These are phyloP conservation scores for Plasmopara muralis DNA, from an alignment of 352 stramenopile genomes.

Conservation along the genomic window DNA sequence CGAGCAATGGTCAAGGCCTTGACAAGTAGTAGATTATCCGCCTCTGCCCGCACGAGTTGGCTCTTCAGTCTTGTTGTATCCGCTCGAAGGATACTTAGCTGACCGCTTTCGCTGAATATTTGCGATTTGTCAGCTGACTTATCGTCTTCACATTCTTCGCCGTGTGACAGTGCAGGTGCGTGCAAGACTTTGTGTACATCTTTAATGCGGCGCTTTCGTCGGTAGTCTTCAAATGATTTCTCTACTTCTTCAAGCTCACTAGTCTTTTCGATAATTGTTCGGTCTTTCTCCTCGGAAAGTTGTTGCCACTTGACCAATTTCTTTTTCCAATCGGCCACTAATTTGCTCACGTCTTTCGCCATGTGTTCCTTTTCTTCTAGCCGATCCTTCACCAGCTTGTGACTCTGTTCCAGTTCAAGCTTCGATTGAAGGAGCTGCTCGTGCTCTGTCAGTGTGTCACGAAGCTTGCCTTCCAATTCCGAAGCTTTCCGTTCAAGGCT, in stretches of 20 bases:
- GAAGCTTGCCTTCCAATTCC: constrained; percentile 31
- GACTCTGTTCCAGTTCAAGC: constrained; percentile 11
- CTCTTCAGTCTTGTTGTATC: constrained; percentile 50
- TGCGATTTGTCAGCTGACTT: background rate
- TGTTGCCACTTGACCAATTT: constrained; percentile 51
- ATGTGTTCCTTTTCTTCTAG: constrained; percentile 19
- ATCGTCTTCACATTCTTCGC: constrained; percentile 4
- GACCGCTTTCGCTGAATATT: constrained; percentile 15
- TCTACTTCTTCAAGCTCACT: constrained; percentile 22
- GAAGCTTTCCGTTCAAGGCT: constrained; percentile 40
- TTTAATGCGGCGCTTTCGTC: constrained; percentile 28
- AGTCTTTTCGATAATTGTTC: constrained; percentile 21
- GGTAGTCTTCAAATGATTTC: constrained; percentile 26
- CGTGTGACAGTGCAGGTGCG: background rate
- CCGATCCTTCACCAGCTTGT: constrained; percentile 19
- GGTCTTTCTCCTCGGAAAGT: constrained; percentile 38
- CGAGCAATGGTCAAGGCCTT: constrained; percentile 54
- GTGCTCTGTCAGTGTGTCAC: constrained; percentile 24
- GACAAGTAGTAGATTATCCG: constrained; percentile 57
- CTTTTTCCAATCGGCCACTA: constrained; percentile 43
- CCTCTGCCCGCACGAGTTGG: constrained; percentile 50
- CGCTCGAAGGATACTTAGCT: constrained; percentile 36
- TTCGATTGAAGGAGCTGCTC: constrained; percentile 30
- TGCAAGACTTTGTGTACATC: constrained; percentile 32
- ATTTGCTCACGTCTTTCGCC: constrained; percentile 28